Base-by-base conservation (phyloP, 345 rosid species). In the Cardamine chenopodiifolia region DNA sequence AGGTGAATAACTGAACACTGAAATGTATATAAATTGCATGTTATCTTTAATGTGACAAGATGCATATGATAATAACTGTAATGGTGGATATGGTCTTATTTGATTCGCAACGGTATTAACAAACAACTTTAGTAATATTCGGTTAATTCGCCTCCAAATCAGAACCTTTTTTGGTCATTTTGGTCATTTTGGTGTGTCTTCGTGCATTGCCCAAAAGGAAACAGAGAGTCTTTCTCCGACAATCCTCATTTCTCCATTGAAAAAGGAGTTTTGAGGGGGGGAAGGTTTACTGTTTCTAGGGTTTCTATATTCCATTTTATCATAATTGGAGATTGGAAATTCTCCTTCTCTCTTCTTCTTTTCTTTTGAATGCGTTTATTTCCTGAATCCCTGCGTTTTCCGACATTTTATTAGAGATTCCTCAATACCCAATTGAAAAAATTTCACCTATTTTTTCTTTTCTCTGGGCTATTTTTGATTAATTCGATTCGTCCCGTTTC, bases 201-300 rank as follows among this genome's bases (percentile, higher is more conserved):
- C 11, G 7, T 37, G 29, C 29, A 23, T 25, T 62, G 31, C 22
- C 22, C 50, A 62, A 23, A 25, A 62, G 29, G 19, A 62, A 40
- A 62, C 50, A 62, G 50, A 62, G 31, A 15, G 18, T 31, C 32
- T 61, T 22, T 61, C 66, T 61, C 66, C 50, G 34, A 40, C 26
- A 8, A 62, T 62, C 67, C 67, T 62, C 35, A 62, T n/a, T n/a
- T n/a, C n/a, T n/a, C n/a, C n/a, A n/a, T 65, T 48, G 42, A 69
- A 40, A 42, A 26, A 40, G 64, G 32, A 56, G n/a, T 18, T 28
- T 18, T 35, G 4, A 19, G 64, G 8, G 64, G 40, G 64, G 8
- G 64, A 39, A 42, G 19, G 28, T 44, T 69, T 1, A 26, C 73
- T 54, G 73, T 68, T 55, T 42, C 15, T 42, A 28, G 55, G 65